Evolutionary conservation across 208 protist genomes (phyloP), one percentile per base, ranked within the genome.

Genomic region (Naegleria gruberi): DNA sequence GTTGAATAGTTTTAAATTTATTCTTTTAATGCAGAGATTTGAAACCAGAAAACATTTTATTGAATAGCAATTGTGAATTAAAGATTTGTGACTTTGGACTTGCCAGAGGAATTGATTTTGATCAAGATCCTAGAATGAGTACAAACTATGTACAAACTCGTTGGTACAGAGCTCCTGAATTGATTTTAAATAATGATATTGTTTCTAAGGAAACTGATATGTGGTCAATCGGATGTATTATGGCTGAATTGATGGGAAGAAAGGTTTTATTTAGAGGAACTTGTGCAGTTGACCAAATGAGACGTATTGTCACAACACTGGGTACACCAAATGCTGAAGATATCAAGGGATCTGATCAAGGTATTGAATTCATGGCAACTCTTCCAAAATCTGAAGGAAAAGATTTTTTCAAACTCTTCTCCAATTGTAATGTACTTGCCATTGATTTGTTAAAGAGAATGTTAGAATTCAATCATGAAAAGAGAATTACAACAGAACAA

Each of bases 111-210:
- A 90, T 55, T 37, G 77, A 83, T 37, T 97, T 97, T 92, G 82
- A 85, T 37, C 93, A 91, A 15, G 30, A 92, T 37, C 73, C 82
- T 47, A 15, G 40, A 19, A 91, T 94, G 96, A 99, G 99, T 93
- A 98, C 98, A 37, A 94, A 97, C 73, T 98, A 98, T 91, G 98
- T 99, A 30, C 96, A 97, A 73, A 99, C 98, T 7, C 93, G 99
- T 10, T 99, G 98, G 98, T 99, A 99, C 93, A 93, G 99, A 30
- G 96, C 99, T 12, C 99, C 99, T 19, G 98, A 99, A 94, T 94
- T 99, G 73, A 95, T 99, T 81, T 94, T 99, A 17, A 95, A 96
- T 30, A 43, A 77, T 43, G 12, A 44, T 65, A 46, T 23, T 19
- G 10, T 47, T 37, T 40, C 40, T 34, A 89, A 89, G 0, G 95